These are phyloP conservation scores for Psidium friedrichsthalianum DNA, from an alignment of 345 rosid species.

Conservation along the genomic window DNA sequence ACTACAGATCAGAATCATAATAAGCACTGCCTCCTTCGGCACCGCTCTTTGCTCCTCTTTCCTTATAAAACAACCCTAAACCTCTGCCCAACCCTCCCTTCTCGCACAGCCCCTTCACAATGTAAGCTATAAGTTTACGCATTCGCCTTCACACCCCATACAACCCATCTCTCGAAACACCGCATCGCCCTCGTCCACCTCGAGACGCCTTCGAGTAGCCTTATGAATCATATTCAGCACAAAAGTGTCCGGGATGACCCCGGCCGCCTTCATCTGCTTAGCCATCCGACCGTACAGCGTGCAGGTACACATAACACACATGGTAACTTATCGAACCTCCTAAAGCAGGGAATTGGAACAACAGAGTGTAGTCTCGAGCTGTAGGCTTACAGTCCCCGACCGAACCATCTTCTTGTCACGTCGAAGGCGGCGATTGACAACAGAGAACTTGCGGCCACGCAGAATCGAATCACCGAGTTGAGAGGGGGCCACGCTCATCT, in stretches of 20 bases:
- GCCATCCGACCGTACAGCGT: slow-evolving; percentile 58
- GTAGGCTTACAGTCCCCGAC: slow-evolving; percentile 63
- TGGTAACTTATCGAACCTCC: slow-evolving; percentile 62
- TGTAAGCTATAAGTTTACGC: slow-evolving; percentile 56
- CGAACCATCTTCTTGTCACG: slow-evolving; percentile 64
- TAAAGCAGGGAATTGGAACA: slow-evolving; percentile 44
- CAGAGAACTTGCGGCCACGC: slow-evolving; percentile 62
- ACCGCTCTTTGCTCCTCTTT: slow-evolving; percentile 54
- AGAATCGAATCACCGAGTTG: slow-evolving; percentile 63
- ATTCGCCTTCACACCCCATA: slow-evolving; percentile 77
- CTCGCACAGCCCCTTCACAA: slow-evolving; percentile 74
- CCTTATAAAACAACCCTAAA: slow-evolving; percentile 65
- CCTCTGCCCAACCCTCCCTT: slow-evolving; percentile 59
- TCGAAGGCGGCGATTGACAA: slow-evolving; percentile 71
- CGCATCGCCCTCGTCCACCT: slow-evolving; percentile 71
- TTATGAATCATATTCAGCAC: slow-evolving; percentile 87
- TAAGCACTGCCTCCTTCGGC: slow-evolving; percentile 49
- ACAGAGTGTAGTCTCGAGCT: slow-evolving; percentile 57
- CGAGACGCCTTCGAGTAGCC: slow-evolving; percentile 66
- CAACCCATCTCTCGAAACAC: slow-evolving; percentile 63
- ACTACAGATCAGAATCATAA: slow-evolving; percentile 68
- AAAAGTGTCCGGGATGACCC: slow-evolving; percentile 71
- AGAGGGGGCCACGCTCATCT: slow-evolving; percentile 52
- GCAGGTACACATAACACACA: slow-evolving; percentile 69
- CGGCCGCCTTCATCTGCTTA: slow-evolving; percentile 79